Base-by-base conservation (phyloP, 1,284 basidiomycete genomes). In the Cutaneotrichosporon arboriforme region DNA sequence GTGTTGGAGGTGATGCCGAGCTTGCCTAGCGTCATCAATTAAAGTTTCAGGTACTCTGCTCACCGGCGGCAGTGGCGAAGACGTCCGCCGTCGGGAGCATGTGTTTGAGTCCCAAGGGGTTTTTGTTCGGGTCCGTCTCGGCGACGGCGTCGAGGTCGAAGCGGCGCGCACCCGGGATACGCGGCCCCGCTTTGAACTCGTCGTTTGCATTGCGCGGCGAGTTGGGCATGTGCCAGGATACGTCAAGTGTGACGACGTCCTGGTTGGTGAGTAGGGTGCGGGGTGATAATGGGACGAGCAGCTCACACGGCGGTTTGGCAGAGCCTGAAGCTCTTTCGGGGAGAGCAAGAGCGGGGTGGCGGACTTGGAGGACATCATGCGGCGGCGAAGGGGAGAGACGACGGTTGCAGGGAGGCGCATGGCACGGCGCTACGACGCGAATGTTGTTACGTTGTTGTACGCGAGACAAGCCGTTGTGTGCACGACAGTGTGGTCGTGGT, bases 1-100 rank as follows among this genome's bases (percentile, higher is more conserved):
- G 87, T 84, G 15, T 81, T 77, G 8, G 82, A 80, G 18, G 77
- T 75, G 61, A 98, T 87, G 1, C 90, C 91, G 34, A 90, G 80
- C 48, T 76, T 78, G 63, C 83, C 88, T 87, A 67, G 21, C 42
- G 40, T 61, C 54, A 52, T n/a, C n/a, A n/a, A n/a, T n/a, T n/a
- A n/a, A n/a, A n/a, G n/a, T n/a, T n/a, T n/a, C 42, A 45, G 15
- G 31, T n/a, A 21, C 14, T 38, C 15, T 8, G 37, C 84, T 61
- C 75, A 90, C 89, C 83, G 65, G 87, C 90, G 9, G 88, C 85
- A 52, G 81, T 76, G 15, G 85, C 84, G 73, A 97, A 97, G n/a
- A 77, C 75, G 38, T 81, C 78, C 26, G 77, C 77, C 17, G 79
- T 75, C 4, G 94, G 94, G 81, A 97, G 85, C 92, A 97, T 97